Evolutionary conservation across 441 rosid species (phyloP), one percentile per base, ranked within the genome.

Genomic region (Erysimum cheiri): DNA sequence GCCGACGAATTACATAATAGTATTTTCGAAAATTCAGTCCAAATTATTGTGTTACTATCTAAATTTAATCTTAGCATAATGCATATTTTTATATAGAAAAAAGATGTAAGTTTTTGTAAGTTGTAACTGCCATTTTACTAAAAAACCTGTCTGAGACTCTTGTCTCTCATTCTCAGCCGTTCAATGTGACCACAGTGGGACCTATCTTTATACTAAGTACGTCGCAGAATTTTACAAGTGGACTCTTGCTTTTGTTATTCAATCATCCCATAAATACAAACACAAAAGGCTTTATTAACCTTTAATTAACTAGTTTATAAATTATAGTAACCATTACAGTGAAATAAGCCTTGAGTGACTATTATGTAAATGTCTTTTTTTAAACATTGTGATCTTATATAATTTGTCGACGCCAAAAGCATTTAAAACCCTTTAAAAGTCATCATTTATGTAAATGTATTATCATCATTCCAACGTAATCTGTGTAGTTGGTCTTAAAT

Each of bases 141-240:
- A n/a, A 44, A n/a, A 43, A 71, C 19, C 36, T 70, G 62, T 61
- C 31, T 52, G 69, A 62, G 54, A 35, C 70, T 35, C 58, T n/a
- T 71, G 69, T 53, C 63, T 46, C 19, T 71, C 46, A 71, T 28
- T 71, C 39, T 62, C 33, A 35, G 41, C 75, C 75, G 56, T 55
- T 55, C 57, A 55, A 26, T 39, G 31, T 71, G 70, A 44, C 56
- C 31, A 8, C 3, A 33, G 8, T 33, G 69, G 47, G 68, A 29
- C 69, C 63, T 15, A 10, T 68, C 1, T 5, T 41, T 29, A 29
- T 44, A 44, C 39, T 8, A 62, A 53, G 37, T 52, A 60, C 46
- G 31, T 61, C 24, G 29, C 69, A 41, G 28, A 61, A 35, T 41
- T 13, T 53, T 71, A 61, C 75, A 71, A 71, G 75, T 61, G 69